Conservation (phyloP, 2,329 filamentous ascomycete species). For the Trichophyton verrucosum region DNA sequence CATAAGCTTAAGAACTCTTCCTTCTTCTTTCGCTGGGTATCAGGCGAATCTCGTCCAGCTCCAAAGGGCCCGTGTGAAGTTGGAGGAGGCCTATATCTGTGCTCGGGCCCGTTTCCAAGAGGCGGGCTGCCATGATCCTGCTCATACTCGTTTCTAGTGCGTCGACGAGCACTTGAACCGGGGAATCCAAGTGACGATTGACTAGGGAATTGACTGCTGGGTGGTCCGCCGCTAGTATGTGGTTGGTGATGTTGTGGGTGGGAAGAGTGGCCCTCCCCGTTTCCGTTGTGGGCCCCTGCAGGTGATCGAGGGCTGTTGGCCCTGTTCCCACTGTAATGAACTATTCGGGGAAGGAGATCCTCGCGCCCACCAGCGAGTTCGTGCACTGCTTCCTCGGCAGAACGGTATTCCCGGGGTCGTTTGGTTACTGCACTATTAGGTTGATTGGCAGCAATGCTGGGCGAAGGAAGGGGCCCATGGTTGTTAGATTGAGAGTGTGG, state of each 20-base stretch:
- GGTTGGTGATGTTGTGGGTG: constrained; percentile 19
- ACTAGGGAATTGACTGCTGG: constrained; percentile 15
- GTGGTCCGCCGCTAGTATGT: constrained; percentile 12
- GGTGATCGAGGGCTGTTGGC: constrained; percentile 59
- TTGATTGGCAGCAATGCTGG: constrained; percentile 49
- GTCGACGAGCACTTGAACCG: constrained; percentile 44
- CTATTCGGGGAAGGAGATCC: constrained; percentile 80
- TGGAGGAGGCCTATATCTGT: constrained; percentile 28
- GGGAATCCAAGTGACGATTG: constrained; percentile 9
- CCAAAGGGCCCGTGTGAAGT: constrained; percentile 15
- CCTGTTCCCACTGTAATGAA: constrained; percentile 90
- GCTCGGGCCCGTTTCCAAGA: constrained; percentile 57
- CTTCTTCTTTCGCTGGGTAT: constrained; percentile 73
- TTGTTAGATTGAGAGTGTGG: constrained; percentile 22
- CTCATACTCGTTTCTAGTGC: constrained; percentile 82
- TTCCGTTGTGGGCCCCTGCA: constrained; percentile 15
- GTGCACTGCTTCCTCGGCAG: constrained; percentile 87
- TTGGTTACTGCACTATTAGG: constrained; percentile 38
- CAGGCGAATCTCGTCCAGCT: constrained; percentile 69
- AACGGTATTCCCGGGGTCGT: constrained; percentile 77
- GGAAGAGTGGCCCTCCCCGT: constrained; percentile 3
- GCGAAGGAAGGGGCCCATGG: constrained; percentile 62
- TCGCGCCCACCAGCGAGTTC: constrained; percentile 83
- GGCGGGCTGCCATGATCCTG: constrained; percentile 74
- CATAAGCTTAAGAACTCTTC: constrained; percentile 84